phyloP scores from a whole-genome alignment of 805 yeast genomes.

The Kazachstania viticola region DNA sequence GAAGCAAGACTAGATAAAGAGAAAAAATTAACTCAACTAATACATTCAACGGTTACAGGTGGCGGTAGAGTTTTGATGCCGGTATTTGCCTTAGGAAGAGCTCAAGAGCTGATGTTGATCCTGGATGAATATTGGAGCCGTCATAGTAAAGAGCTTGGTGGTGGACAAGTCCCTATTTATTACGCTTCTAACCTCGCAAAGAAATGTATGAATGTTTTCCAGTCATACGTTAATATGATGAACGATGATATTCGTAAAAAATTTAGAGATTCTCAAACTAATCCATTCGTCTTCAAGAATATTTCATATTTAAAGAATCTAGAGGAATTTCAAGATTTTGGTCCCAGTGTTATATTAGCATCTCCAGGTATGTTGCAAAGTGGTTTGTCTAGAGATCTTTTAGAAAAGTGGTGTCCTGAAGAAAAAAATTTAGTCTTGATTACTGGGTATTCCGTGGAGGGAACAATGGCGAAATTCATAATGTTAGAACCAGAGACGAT shows the following conservation, averaged over 20 bases:
- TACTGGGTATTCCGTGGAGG: conserved; percentile 97
- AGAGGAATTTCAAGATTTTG: conserved; percentile 82
- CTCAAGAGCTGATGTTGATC: conserved; percentile 83
- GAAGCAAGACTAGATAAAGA: conserved; percentile 86
- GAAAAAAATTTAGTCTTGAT: conserved; percentile 75
- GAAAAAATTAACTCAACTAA: conserved; percentile 61
- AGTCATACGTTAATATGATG: conserved; percentile 95
- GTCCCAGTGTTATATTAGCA: conserved; percentile 93
- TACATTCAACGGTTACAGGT: conserved; percentile 70
- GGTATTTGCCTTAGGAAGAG: conserved; percentile 92
- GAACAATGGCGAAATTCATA: conserved; percentile 89
- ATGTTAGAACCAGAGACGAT: conserved; percentile 85
- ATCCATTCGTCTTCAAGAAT: conserved; percentile 84
- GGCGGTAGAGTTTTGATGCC: conserved; percentile 93
- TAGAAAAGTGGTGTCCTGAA: conserved; percentile 97
- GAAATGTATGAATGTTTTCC: conserved; percentile 95
- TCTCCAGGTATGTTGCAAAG: conserved; percentile 98
- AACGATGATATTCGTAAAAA: conserved; percentile 74
- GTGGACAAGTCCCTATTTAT: conserved; percentile 57
- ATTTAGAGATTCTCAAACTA: conserved; percentile 65
- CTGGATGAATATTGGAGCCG: conserved; percentile 91
- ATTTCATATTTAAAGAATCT: conserved; percentile 69
- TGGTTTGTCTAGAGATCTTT: conserved; percentile 82
- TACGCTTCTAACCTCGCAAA: conserved; percentile 90
- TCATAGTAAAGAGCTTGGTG: conserved; percentile 63